Evolutionary conservation across 495 filamentous ascomycete species (phyloP).

Genomic region (Penicillium angulare): DNA sequence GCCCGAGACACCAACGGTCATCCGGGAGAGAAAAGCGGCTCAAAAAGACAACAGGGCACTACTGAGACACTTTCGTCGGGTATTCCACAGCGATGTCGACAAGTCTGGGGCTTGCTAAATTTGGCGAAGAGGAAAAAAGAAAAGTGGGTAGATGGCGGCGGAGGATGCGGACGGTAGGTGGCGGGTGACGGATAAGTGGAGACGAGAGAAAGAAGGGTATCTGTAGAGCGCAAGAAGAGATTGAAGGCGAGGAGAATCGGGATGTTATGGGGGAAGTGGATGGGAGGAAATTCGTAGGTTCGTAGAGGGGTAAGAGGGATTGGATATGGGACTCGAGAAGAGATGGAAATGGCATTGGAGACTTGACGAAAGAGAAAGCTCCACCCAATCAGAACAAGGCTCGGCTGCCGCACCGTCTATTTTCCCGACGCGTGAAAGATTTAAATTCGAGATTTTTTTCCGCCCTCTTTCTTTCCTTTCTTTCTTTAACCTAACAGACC

Average conservation of each 20-base stretch:
- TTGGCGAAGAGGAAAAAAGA: constrained; percentile 7
- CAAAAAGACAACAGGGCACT: constrained; percentile 21
- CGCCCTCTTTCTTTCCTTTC: constrained; percentile 34
- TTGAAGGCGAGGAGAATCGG: background rate
- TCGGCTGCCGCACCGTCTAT: constrained; percentile 36
- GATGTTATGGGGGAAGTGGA: constrained; percentile 1
- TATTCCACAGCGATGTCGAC: constrained; percentile 6
- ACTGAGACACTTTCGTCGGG: constrained; percentile 10
- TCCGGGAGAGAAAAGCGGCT: constrained; percentile 28
- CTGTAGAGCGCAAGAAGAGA: background rate
- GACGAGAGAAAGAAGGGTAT: background rate
- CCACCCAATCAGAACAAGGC: constrained; percentile 32
- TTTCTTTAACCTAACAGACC: constrained; percentile 63
- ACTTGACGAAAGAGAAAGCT: constrained; percentile 23
- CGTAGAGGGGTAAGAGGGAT: constrained; percentile 2
- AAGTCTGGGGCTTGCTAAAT: constrained; percentile 1
- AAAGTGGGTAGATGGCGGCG: constrained; percentile 3
- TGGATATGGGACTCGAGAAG: constrained; percentile 5
- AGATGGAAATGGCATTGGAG: constrained; percentile 24
- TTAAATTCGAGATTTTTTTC: constrained; percentile 9
- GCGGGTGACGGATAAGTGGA: background rate
- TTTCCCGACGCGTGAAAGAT: constrained; percentile 20
- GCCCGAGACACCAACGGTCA: constrained; percentile 44
- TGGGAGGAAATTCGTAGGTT: background rate
- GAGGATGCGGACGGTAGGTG: constrained; percentile 8